Conservation (phyloP, 1,284 basidiomycete genomes). For the Cryptococcus sp. region DNA sequence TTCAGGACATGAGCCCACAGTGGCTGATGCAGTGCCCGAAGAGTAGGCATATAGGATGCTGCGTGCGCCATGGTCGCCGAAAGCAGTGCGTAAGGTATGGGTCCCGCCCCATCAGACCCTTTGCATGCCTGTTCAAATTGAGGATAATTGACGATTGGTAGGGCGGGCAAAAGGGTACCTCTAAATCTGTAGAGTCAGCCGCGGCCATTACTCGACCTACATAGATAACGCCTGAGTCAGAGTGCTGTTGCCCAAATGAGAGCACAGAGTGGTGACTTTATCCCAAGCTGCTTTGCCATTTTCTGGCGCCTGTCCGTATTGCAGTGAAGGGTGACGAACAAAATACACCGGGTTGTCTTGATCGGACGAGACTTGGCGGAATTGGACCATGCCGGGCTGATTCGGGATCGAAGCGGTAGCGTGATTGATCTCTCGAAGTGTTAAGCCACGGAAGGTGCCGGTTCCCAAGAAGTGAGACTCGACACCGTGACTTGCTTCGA, state of each 20-base stretch:
- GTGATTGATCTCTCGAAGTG: constrained; percentile 10
- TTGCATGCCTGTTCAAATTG: constrained; percentile 21
- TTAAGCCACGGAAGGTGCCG: constrained; percentile 21
- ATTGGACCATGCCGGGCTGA: constrained; percentile 15
- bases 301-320: constrained; percentile 29
- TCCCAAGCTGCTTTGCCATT: constrained; percentile 18
- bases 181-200: constrained; percentile 11
- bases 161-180: constrained; percentile 24
- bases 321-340: constrained; percentile 26
- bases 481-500: constrained; percentile 14
- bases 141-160: constrained; percentile 33
- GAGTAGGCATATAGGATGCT: constrained; percentile 22
- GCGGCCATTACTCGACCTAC: not conserved
- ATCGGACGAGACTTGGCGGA: constrained; percentile 35
- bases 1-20: constrained; percentile 30
- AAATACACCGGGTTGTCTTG: constrained; percentile 30
- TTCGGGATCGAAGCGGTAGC: constrained; percentile 3
- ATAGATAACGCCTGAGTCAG: not conserved
- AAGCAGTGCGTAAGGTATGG: constrained; percentile 31
- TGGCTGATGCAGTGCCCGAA: constrained; percentile 25
- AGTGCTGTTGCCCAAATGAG: not conserved
- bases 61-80: constrained; percentile 36
- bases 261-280: constrained; percentile 11
- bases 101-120: constrained; percentile 7
- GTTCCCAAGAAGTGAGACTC: constrained; percentile 33